Base-by-base conservation (phyloP, 2,329 filamentous ascomycete genomes). In the Beauveria medogensis region DNA sequence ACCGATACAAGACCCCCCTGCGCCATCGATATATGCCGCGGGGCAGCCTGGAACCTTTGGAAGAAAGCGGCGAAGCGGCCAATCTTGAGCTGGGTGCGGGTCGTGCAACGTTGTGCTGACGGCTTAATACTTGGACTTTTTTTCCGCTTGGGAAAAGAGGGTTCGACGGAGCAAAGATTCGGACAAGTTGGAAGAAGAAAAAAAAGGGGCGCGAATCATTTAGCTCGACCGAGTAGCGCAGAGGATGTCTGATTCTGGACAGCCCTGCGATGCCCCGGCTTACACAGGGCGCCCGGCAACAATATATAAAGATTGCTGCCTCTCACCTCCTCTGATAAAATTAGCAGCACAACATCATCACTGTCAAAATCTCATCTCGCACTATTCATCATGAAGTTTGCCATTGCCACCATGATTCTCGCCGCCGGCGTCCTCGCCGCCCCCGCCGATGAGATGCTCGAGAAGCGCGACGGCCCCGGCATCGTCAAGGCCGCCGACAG, bases 381-480 rank as follows among this genome's bases (percentile, higher is more conserved):
- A 26, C 18, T 37, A 6, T 6, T 7, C 55, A 62, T 22, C 37
- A 63, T 63, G 61, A 63, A 63, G 47, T 56, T 63, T 34, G 26
- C 56, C 24, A 18, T 63, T 22, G 37, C 41, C 46, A 53, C 46
- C 41, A 47, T 47, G 24, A 30, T 60, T 9, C 46, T 63, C 56
- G 61, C 61, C 57, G 61, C 61, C 40, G 50, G 9, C 57, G 56
- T 54, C 37, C 18, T 59, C 28, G 57, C 61, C 6, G 40, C 53
- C 6, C 50, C 60, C 41, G 51, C 52, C 8, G 30, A 56, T 18
- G 53, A 52, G 48, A 53, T 60, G 40, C 57, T 64, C 20, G 62
- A 63, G 44, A 64, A 63, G 60, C 64, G 62, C 46, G 57, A 56
- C 26, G 64, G 64, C 22, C 59, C 64, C 22, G 64, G 64, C 51